phyloP scores from a whole-genome alignment of 495 filamentous ascomycete species.

The Sphaerosporella brunnea region DNA sequence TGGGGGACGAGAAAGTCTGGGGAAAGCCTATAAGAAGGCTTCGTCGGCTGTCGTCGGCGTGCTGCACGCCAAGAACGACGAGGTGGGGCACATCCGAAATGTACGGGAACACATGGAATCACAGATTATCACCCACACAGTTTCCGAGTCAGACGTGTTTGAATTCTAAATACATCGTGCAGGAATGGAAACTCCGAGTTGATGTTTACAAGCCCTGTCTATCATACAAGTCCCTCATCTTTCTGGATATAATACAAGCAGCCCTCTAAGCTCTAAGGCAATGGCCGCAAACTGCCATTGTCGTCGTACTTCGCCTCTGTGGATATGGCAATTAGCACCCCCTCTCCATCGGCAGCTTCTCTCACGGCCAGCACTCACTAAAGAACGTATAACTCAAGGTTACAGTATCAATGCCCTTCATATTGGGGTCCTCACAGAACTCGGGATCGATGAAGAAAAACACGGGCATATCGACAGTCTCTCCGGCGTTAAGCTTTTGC shows the following conservation, averaged over 20 bases:
- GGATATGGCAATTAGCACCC: conserved; percentile 18
- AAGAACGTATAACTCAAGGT: conserved; percentile 98
- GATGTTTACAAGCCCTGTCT: too few relatives aligned
- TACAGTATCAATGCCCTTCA: conserved; percentile 85
- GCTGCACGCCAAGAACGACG: too few relatives aligned
- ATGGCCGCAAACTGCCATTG: conserved; percentile 37
- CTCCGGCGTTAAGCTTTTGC: conserved; percentile 81
- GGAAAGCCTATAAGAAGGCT: too few relatives aligned
- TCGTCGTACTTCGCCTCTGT: conserved; percentile 74
- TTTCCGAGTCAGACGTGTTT: too few relatives aligned
- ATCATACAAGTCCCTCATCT: not conserved
- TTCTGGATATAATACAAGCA: not conserved
- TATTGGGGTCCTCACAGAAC: conserved; percentile 73
- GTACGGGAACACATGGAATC: too few relatives aligned
- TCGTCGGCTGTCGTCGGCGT: too few relatives aligned
- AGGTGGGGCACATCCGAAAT: too few relatives aligned
- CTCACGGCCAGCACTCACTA: conserved; percentile 43
- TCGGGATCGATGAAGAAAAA: conserved; percentile 99
- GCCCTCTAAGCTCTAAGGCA: conserved; percentile 2
- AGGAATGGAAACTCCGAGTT: too few relatives aligned
- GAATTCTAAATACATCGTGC: too few relatives aligned
- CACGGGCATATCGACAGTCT: conserved; percentile 98
- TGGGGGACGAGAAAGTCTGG: too few relatives aligned
- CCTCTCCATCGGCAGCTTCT: not conserved
- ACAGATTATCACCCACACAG: too few relatives aligned